phyloP scores from a whole-genome alignment of 106 monocot genomes.

The Allium fistulosum region DNA sequence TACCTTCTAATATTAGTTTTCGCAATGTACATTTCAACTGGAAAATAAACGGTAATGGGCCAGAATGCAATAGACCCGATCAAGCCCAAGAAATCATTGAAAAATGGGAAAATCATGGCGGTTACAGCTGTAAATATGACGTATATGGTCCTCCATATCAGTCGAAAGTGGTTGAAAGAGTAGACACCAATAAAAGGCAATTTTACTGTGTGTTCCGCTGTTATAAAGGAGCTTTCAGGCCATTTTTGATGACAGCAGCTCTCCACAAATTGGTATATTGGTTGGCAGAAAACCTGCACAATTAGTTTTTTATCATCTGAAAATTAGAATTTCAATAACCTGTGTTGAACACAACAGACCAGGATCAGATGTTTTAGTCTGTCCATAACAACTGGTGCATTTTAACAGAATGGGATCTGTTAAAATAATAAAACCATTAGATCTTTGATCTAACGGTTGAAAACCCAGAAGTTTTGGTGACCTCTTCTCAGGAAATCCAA shows the following conservation, averaged over 20 bases:
- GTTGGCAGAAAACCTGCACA: slow-evolving; percentile 40
- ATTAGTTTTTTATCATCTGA: too few relatives aligned
- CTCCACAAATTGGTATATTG: slow-evolving; percentile 42
- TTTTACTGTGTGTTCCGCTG: slow-evolving; percentile 13
- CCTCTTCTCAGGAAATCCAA: neutral
- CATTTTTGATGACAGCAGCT: slow-evolving; percentile 3
- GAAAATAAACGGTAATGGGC: slow-evolving; percentile 21
- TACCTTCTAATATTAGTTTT: slow-evolving; percentile 6
- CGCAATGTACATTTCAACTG: slow-evolving; percentile 9
- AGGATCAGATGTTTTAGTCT: too few relatives aligned
- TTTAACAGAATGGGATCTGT: too few relatives aligned
- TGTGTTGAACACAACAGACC: too few relatives aligned
- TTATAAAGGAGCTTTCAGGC: slow-evolving; percentile 21
- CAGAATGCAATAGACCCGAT: slow-evolving; percentile 37
- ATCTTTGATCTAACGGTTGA: too few relatives aligned
- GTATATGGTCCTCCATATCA: slow-evolving; percentile 26
- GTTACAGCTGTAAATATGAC: slow-evolving; percentile 22
- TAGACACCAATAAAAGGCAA: slow-evolving; percentile 10
- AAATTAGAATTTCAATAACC: too few relatives aligned
- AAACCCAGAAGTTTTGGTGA: too few relatives aligned
- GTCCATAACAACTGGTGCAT: too few relatives aligned
- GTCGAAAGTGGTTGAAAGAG: slow-evolving; percentile 1
- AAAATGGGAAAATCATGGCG: slow-evolving; percentile 50
- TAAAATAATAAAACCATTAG: too few relatives aligned
- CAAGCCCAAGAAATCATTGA: slow-evolving; percentile 14